Base-by-base conservation (phyloP, 2,329 filamentous ascomycete species). In the Colletotrichum tanaceti region DNA sequence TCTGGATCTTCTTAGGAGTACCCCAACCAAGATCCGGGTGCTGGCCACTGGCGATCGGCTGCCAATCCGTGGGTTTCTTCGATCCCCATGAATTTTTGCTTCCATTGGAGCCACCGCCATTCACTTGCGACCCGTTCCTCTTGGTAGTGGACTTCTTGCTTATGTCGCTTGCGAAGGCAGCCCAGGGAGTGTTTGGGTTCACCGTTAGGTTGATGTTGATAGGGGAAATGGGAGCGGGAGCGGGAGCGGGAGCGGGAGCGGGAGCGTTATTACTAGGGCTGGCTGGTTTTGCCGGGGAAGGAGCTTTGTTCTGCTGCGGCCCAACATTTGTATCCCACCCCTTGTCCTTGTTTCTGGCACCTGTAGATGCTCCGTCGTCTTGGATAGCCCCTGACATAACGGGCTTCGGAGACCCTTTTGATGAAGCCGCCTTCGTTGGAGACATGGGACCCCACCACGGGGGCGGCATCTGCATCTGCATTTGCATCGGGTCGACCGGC, bases 271-370 rank as follows among this genome's bases (percentile, higher is more conserved):
- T 61, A 24, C 24, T 57, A 38, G 47, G 55, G 4, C n/a, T 50
- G 41, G 47, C 63, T 41, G 9, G 22, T 44, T 57, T 65, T 60
- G 24, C 38, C 7, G 61, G 47, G 10, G 55, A 50, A 47, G 49
- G n/a, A n/a, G 44, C n/a, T 38, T 67, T 65, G 24, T 4, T 44
- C n/a, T 46, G 32, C 13, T 43, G 38, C 11, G 66, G 66, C 13
- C 63, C 66, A 18, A 69, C 55, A 39, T 69, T 69, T 24, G 58
- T 73, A 24, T 65, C 58, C 73, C 72, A 73, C 22, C 63, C 72
- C 47, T 67, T 57, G 16, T 73, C 72, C 54, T 72, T 71, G 49
- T 70, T 58, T 20, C 38, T 65, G 46, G 49, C 57, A 22, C 57
- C 63, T 28, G 38, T 58, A 22, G 70, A 63, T 41, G 53, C 9